Conservation (phyloP, 2,329 filamentous ascomycete genomes). For the Keithomyces neogunnii region DNA sequence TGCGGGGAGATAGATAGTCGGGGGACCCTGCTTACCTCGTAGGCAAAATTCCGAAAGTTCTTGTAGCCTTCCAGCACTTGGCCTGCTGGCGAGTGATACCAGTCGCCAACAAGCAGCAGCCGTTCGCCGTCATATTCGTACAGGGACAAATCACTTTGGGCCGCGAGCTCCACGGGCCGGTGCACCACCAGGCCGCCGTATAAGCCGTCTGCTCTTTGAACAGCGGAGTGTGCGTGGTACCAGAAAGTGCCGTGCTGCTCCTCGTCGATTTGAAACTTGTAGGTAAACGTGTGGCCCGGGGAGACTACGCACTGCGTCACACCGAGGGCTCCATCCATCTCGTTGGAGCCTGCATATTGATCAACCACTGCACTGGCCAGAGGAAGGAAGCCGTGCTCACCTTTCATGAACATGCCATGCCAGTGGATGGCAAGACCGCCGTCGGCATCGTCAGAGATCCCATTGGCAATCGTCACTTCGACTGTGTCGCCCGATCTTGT, state of each 20-base stretch:
- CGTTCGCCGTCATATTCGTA: constrained; percentile 6
- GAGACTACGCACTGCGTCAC: constrained; percentile 55
- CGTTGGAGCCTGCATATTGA: constrained; percentile 3
- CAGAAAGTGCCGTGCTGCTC: constrained; percentile 49
- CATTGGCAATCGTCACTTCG: constrained; percentile 29
- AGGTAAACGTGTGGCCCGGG: constrained; percentile 42
- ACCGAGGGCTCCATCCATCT: constrained; percentile 55
- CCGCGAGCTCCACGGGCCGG: background rate
- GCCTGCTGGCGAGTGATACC: constrained; percentile 8
- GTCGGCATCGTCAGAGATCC: constrained; percentile 20
- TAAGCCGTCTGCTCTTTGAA: constrained; percentile 9
- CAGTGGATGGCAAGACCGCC: constrained; percentile 52
- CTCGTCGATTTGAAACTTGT: constrained; percentile 19
- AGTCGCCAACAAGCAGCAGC: constrained; percentile 9
- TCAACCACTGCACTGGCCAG: too few relatives aligned
- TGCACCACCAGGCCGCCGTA: constrained; percentile 10
- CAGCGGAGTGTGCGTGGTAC: constrained; percentile 24
- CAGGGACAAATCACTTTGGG: background rate
- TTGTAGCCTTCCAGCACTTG: constrained; percentile 7
- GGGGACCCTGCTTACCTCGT: constrained; percentile 4
- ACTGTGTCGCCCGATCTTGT: constrained; percentile 27
- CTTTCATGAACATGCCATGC: constrained; percentile 58
- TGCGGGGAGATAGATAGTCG: background rate
- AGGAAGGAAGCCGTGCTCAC: constrained; percentile 27
- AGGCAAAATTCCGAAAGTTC: constrained; percentile 6